phyloP scores from a whole-genome alignment of 768 basidiomycete species.

The Leccinum broughii region DNA sequence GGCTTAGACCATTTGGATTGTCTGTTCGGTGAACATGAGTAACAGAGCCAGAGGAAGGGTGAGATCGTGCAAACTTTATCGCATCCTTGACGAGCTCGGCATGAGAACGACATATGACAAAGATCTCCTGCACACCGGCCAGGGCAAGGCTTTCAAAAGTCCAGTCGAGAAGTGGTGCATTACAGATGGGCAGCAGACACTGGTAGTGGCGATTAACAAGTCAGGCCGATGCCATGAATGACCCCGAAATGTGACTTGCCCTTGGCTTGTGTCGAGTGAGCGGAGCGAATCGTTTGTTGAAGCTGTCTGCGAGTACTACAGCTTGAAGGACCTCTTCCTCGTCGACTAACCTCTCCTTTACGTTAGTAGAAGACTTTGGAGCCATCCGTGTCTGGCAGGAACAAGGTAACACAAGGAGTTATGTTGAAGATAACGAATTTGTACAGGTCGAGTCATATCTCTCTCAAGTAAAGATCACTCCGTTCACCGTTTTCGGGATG shows the following conservation, averaged over 20 bases:
- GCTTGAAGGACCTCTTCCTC: conserved; percentile 92
- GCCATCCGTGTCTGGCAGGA: conserved; percentile 48
- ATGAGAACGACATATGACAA: conserved; percentile 92
- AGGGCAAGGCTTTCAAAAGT: conserved; percentile 93
- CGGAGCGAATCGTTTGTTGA: conserved; percentile 90
- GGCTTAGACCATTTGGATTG: conserved; percentile 86
- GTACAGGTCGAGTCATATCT: conserved; percentile 26
- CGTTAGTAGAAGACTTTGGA: conserved; percentile 52
- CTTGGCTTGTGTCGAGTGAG: conserved; percentile 87
- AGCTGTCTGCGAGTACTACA: conserved; percentile 94
- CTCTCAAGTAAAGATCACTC: background rate
- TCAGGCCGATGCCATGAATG: conserved; percentile 11
- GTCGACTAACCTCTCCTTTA: conserved; percentile 65
- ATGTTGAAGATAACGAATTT: background rate
- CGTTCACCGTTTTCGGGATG: background rate
- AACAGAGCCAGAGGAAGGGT: conserved; percentile 11
- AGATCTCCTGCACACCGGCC: conserved; percentile 96
- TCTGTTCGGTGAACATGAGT: conserved; percentile 38
- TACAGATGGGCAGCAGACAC: conserved; percentile 94
- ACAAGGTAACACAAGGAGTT: background rate
- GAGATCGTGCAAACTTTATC: conserved; percentile 61
- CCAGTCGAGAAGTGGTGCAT: conserved; percentile 92
- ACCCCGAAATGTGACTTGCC: conserved; percentile 45
- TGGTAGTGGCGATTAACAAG: conserved; percentile 34
- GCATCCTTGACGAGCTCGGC: conserved; percentile 82